Base-by-base conservation (phyloP, 139 green algal species). In the Tetraselmis chui region DNA sequence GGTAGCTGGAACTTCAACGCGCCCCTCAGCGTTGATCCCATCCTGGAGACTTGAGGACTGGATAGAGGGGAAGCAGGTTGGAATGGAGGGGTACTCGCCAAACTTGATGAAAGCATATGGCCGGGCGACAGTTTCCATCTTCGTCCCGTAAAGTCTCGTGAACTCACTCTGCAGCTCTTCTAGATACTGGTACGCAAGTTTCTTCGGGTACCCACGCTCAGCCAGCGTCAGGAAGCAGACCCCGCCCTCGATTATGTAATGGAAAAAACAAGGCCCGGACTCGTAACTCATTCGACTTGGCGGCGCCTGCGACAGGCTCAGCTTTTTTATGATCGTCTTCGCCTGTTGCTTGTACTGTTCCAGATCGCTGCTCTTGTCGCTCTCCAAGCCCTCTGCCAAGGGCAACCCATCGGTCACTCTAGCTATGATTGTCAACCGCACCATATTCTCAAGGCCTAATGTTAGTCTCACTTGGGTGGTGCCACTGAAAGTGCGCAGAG, bases 91-190 rank as follows among this genome's bases (percentile, higher is more conserved):
- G 22, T 1, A 82, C 92, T 82, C 85, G 98, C 95, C 96, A 88
- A 99, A 99, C 85, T 99, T 99, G 82, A 99, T 98, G 87, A 99
- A 99, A 2, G 97, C 97, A 80, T 99, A 99, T 0, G 97, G 97
- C 30, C 96, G 87, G 25, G 90, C 92, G 1, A 96, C 94, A n/a
- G 83, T 88, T 1, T 98, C 95, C 67, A 99, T 93, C 80, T 98
- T 91, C 0, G 77, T 59, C 2, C 91, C 91, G 80, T 98, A 98
- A 82, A 98, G 84, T 28, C 90, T 86, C 26, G 83, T 86, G 84
- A 99, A 99, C 86, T 99, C 97, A 32, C 87, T 92, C 29, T 90
- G 87, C 59, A 99, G 91, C 88, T 99, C 97, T 81, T 99, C 96
- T 31, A 99, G 83, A 85, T 99, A 99, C 89, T 99, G 93, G 83